Conservation (phyloP, 306 rosid genomes). For the Bauhinia variegata region DNA sequence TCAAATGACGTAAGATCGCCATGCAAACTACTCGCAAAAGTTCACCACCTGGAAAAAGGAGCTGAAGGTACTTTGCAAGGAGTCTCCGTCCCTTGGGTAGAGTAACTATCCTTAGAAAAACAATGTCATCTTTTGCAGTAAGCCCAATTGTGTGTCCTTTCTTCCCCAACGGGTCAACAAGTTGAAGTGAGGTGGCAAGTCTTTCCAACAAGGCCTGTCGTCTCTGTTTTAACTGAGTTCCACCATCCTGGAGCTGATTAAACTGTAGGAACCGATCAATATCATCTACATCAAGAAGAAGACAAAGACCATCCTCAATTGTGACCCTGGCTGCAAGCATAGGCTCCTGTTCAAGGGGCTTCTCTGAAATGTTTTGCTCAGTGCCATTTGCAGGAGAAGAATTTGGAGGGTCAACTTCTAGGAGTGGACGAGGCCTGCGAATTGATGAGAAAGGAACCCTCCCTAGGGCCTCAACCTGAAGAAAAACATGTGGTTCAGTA, state of each 20-base stretch:
- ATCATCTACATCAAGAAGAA: conserved; percentile 96
- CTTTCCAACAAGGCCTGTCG: conserved; percentile 79
- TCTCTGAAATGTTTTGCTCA: conserved; percentile 44
- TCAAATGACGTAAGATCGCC: conserved; percentile 88
- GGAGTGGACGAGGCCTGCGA: conserved; percentile 98
- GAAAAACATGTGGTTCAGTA: conserved; percentile 94
- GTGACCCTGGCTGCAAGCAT: too few relatives aligned
- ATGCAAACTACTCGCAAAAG: conserved; percentile 88
- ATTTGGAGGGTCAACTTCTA: conserved; percentile 91
- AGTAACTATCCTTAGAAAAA: conserved; percentile 79
- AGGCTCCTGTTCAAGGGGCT: too few relatives aligned
- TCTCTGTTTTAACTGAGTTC: conserved; percentile 61
- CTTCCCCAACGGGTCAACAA: conserved; percentile 88
- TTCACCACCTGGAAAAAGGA: conserved; percentile 74
- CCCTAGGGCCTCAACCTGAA: conserved; percentile 98
- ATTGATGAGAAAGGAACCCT: conserved; percentile 98
- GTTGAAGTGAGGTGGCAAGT: conserved; percentile 81
- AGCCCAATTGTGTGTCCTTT: conserved; percentile 65
- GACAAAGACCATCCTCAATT: too few relatives aligned
- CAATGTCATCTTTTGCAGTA: conserved; percentile 81
- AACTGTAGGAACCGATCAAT: conserved; percentile 88
- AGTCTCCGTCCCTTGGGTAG: conserved; percentile 92
- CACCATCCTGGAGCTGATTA: conserved; percentile 85
- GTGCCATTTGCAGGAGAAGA: conserved; percentile 52
- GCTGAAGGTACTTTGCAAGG: conserved; percentile 68